Percentiles rank a stretch among this genome's conserved stretches.
phyloP scores from a whole-genome alignment of 2,329 filamentous ascomycete genomes.

The Phialophora expanda region DNA sequence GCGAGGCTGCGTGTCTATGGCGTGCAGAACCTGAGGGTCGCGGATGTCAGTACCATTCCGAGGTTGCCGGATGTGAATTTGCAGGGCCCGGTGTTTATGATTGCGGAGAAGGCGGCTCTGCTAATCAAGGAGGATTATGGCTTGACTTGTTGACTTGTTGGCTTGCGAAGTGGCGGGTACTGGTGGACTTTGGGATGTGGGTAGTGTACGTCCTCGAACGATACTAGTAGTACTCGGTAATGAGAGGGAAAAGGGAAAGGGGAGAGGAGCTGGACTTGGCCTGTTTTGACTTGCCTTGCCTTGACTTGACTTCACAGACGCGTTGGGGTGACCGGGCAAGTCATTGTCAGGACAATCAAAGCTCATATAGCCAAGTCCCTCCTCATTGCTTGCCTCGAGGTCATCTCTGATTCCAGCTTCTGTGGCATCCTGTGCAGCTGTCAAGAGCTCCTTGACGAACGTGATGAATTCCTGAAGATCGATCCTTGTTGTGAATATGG shows the following conservation, averaged over 20 bases:
- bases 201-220: neutral
- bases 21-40: conserved; percentile 41
- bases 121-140: conserved; percentile 42
- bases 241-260: neutral
- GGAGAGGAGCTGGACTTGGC: neutral
- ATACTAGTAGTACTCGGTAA: neutral
- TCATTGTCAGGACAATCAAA: too few relatives aligned
- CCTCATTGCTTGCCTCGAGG: too few relatives aligned
- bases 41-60: conserved; percentile 45
- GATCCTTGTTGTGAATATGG: too few relatives aligned
- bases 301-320: too few relatives aligned
- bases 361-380: too few relatives aligned
- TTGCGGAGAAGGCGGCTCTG: conserved; percentile 45
- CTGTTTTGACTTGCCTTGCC: neutral
- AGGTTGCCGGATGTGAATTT: conserved; percentile 46
- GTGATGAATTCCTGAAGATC: too few relatives aligned
- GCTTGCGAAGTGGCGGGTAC: neutral
- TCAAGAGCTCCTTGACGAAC: too few relatives aligned
- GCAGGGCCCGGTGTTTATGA: conserved; percentile 44
- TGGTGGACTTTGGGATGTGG: neutral
- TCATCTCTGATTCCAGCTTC: too few relatives aligned
- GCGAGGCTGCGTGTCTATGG: conserved; percentile 42
- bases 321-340: too few relatives aligned
- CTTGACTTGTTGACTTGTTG: conserved; percentile 1
- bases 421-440: too few relatives aligned